Conservation (phyloP, 225 moss, liverwort and hornwort genomes). For the Pleurozium schreberi region DNA sequence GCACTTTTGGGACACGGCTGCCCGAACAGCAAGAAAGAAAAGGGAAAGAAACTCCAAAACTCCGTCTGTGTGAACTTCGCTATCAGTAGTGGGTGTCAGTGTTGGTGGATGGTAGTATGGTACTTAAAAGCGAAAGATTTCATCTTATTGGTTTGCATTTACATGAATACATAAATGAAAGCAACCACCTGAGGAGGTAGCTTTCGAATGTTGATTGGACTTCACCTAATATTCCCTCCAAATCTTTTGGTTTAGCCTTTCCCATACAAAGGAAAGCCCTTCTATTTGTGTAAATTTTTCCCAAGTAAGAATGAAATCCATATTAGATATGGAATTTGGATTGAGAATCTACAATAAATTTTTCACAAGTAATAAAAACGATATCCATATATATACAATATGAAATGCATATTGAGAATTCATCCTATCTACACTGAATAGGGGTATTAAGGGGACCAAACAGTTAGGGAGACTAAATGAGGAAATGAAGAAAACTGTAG, state of each 20-base stretch:
- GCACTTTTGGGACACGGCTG: slow-evolving; percentile 6
- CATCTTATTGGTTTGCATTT: neutral
- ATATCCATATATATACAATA: too few relatives aligned
- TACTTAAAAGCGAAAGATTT: neutral
- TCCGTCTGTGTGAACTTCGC: neutral
- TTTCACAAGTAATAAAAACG: too few relatives aligned
- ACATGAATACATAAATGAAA: too few relatives aligned
- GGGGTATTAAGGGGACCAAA: too few relatives aligned
- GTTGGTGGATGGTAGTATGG: neutral
- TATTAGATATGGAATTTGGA: neutral
- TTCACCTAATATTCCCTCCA: neutral
- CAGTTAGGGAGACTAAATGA: too few relatives aligned
- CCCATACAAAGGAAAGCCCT: too few relatives aligned
- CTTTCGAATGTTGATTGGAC: neutral
- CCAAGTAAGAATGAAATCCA: neutral
- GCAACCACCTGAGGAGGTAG: neutral
- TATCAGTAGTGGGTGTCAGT: neutral
- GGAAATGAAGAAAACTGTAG: too few relatives aligned
- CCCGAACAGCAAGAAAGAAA: neutral
- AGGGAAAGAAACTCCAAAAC: neutral
- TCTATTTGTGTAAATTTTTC: neutral
- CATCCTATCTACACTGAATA: too few relatives aligned
- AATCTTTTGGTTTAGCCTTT: too few relatives aligned
- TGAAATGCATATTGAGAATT: too few relatives aligned
- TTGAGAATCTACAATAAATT: neutral